A percentile compares a stretch with the other conserved stretches of the same genome.
Conservation (phyloP, 345 rosid species). For the Durio zibethinus region DNA sequence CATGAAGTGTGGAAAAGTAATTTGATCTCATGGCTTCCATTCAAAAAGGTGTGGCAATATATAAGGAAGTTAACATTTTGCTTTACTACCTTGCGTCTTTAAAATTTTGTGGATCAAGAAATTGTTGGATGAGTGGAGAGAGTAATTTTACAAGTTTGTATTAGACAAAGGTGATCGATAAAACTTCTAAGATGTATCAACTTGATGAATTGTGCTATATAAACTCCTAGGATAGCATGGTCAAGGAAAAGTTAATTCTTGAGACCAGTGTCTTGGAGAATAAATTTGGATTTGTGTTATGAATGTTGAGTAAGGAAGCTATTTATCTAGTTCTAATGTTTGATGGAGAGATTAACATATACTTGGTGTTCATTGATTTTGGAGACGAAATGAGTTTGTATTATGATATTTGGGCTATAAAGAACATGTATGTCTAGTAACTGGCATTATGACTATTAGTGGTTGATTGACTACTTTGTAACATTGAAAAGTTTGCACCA, state of each 20-base stretch:
- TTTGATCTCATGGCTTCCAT: background rate
- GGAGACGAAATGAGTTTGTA: background rate
- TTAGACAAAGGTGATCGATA: background rate
- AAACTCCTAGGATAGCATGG: background rate
- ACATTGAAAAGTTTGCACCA: background rate
- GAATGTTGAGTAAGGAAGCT: background rate
- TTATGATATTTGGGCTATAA: background rate
- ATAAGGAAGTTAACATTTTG: background rate
- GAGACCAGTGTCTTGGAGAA: background rate
- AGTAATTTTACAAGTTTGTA: background rate
- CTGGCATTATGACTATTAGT: background rate
- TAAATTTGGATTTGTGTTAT: background rate
- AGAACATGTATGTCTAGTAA: background rate
- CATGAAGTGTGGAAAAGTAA: background rate
- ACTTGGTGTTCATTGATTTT: background rate
- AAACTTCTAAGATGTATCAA: background rate
- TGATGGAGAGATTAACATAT: background rate
- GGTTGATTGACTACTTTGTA: background rate
- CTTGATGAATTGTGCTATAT: background rate
- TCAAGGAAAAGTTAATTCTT: background rate
- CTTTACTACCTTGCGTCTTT: background rate
- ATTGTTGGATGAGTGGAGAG: background rate
- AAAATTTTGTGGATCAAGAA: background rate
- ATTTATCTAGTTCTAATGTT: background rate
- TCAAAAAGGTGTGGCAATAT: background rate